phyloP scores from a whole-genome alignment of 805 yeast genomes.

The Cyberlindnera bimundalis region DNA sequence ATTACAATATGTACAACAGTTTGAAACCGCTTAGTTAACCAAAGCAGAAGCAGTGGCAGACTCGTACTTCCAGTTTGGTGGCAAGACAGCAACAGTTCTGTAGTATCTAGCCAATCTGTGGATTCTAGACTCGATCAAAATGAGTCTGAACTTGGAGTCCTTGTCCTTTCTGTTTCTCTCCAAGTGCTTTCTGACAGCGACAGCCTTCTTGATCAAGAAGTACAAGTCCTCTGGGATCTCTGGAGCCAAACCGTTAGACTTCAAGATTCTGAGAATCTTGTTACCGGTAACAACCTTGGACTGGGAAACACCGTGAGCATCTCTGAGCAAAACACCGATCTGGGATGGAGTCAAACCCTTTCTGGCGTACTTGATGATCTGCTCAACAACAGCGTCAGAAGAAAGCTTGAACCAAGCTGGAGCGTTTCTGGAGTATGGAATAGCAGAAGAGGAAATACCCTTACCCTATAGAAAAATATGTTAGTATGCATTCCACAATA shows the following conservation, averaged over 20 bases:
- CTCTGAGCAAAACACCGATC: conserved; percentile 99
- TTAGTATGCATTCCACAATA: conserved; percentile 35
- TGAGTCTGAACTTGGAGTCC: conserved; percentile 99
- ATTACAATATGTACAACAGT: conserved; percentile 4
- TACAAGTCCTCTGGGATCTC: conserved; percentile 99
- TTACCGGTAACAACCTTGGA: conserved; percentile 96
- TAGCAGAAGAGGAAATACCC: conserved; percentile 98
- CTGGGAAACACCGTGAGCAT: conserved; percentile 99
- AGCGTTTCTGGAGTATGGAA: conserved; percentile 98
- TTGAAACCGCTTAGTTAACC: conserved; percentile 74
- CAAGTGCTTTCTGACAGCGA: conserved; percentile 98
- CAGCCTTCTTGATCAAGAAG: conserved; percentile 99
- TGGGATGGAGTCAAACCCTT: conserved; percentile 99
- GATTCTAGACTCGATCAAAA: conserved; percentile 99
- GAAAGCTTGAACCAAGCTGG: conserved; percentile 99
- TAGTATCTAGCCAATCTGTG: conserved; percentile 99
- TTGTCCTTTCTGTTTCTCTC: conserved; percentile 99
- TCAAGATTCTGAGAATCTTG: conserved; percentile 98
- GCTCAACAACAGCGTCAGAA: conserved; percentile 94
- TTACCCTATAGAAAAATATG: conserved; percentile 67
- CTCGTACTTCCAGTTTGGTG: conserved; percentile 99
- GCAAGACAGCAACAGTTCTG: conserved; percentile 98
- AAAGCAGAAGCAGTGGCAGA: conserved; percentile 99
- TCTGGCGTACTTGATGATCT: conserved; percentile 98
- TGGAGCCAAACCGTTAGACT: conserved; percentile 99